These are phyloP conservation scores for Simplicillium aogashimaense DNA, from an alignment of 2,329 filamentous ascomycete genomes.

Conservation along the genomic window DNA sequence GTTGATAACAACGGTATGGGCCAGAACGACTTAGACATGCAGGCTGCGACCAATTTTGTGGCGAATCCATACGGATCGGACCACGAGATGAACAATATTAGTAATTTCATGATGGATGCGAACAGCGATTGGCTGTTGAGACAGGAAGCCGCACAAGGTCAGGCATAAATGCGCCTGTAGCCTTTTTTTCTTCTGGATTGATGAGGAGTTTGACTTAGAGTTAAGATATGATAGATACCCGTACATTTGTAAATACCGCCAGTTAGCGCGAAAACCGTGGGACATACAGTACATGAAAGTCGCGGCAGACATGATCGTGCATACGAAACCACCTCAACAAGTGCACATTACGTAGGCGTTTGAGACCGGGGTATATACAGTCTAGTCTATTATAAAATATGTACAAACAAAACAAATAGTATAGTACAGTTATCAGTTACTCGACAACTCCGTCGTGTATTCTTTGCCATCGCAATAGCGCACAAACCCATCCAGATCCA, in stretches of 20 bases:
- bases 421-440: neutral
- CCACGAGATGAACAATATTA: constrained; percentile 52
- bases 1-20: constrained; percentile 21
- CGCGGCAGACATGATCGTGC: too few relatives aligned
- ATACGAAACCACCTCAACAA: too few relatives aligned
- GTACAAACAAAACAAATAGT: neutral
- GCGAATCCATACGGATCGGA: constrained; percentile 16
- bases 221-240: too few relatives aligned
- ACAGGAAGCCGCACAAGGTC: constrained; percentile 21
- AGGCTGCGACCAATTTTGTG: constrained; percentile 16
- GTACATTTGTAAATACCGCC: too few relatives aligned
- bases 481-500: constrained; percentile 54
- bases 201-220: too few relatives aligned
- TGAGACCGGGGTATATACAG: too few relatives aligned
- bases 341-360: too few relatives aligned
- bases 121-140: constrained; percentile 69
- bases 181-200: too few relatives aligned
- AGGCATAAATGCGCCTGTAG: too few relatives aligned
- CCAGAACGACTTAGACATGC: constrained; percentile 9
- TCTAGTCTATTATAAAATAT: neutral
- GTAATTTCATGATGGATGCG: constrained; percentile 66
- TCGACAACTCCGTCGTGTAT: constrained; percentile 13
- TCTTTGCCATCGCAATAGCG: constrained; percentile 37
- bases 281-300: too few relatives aligned
- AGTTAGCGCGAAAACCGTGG: too few relatives aligned